Evolutionary conservation across 805 yeast genomes (phyloP).

Genomic region (Diddensiella santjacobensis): DNA sequence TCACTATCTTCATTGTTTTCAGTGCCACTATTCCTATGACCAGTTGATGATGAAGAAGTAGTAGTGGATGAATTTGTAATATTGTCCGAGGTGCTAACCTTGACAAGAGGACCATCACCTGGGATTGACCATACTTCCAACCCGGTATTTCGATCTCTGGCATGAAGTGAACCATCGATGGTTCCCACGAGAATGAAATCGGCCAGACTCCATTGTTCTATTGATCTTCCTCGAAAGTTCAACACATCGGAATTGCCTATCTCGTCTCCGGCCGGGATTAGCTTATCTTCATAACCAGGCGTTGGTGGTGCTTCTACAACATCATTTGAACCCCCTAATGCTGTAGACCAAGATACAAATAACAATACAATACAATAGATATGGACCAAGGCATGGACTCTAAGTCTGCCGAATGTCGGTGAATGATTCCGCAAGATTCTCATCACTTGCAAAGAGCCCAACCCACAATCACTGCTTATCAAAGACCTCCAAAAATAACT

Average conservation of each 20-base stretch:
- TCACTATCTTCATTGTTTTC: constrained; percentile 30
- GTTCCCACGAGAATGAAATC: constrained; percentile 69
- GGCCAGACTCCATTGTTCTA: constrained; percentile 49
- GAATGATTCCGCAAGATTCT: not conserved
- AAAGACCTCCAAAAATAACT: not conserved
- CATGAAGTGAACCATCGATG: constrained; percentile 84
- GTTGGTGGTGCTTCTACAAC: not conserved
- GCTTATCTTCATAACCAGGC: not conserved
- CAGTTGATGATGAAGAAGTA: not conserved
- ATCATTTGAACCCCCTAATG: not conserved
- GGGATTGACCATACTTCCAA: constrained; percentile 70
- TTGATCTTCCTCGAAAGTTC: constrained; percentile 18
- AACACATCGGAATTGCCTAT: not conserved
- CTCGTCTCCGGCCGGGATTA: not conserved
- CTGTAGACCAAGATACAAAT: not conserved
- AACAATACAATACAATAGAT: not conserved
- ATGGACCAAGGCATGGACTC: not conserved
- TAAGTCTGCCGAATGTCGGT: not conserved
- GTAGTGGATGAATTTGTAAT: not conserved
- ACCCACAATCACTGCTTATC: not conserved
- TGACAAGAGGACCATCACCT: constrained; percentile 60
- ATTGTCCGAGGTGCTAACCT: constrained; percentile 28
- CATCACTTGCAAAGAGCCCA: not conserved
- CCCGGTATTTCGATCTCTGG: constrained; percentile 72
- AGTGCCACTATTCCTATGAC: constrained; percentile 1